Conservation (phyloP, 768 basidiomycete genomes). For the Leccinellum albellum region DNA sequence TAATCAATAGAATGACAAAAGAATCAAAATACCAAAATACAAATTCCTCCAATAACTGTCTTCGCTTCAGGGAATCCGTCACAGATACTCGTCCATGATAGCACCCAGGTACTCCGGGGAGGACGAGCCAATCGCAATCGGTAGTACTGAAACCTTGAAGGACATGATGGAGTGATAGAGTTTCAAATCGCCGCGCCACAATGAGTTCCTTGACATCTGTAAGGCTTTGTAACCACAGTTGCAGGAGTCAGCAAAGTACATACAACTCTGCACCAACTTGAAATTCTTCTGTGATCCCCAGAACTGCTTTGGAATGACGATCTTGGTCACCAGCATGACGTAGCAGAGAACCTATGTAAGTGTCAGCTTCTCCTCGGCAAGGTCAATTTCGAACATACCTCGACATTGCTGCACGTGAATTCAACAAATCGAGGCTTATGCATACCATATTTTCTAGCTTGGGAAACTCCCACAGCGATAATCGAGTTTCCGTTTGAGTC, state of each 20-base stretch:
- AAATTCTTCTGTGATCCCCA: slow-evolving; percentile 78
- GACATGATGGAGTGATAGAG: slow-evolving; percentile 67
- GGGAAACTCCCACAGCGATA: slow-evolving; percentile 41
- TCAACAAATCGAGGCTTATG: slow-evolving; percentile 77
- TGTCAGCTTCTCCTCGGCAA: not conserved
- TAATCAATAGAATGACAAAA: slow-evolving; percentile 74
- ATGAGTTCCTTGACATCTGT: slow-evolving; percentile 77
- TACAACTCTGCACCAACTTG: slow-evolving; percentile 54
- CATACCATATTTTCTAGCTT: slow-evolving; percentile 42
- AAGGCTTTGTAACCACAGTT: not conserved
- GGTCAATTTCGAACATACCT: slow-evolving; percentile 41
- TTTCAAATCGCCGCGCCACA: slow-evolving; percentile 74
- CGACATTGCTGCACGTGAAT: slow-evolving; percentile 60
- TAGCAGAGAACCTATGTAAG: slow-evolving; percentile 63
- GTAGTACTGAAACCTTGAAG: slow-evolving; percentile 72
- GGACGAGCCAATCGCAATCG: slow-evolving; percentile 78
- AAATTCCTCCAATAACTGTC: slow-evolving; percentile 83
- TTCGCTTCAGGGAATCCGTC: slow-evolving; percentile 69
- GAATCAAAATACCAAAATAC: slow-evolving; percentile 93
- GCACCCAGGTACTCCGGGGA: slow-evolving; percentile 33
- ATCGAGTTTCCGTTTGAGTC: slow-evolving; percentile 52
- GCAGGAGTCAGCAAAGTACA: slow-evolving; percentile 16
- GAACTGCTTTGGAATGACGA: slow-evolving; percentile 68
- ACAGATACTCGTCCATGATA: slow-evolving; percentile 50
- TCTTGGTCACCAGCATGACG: slow-evolving; percentile 55